Conservation (phyloP, 2,329 filamentous ascomycete genomes). For the Fusarium hostae region DNA sequence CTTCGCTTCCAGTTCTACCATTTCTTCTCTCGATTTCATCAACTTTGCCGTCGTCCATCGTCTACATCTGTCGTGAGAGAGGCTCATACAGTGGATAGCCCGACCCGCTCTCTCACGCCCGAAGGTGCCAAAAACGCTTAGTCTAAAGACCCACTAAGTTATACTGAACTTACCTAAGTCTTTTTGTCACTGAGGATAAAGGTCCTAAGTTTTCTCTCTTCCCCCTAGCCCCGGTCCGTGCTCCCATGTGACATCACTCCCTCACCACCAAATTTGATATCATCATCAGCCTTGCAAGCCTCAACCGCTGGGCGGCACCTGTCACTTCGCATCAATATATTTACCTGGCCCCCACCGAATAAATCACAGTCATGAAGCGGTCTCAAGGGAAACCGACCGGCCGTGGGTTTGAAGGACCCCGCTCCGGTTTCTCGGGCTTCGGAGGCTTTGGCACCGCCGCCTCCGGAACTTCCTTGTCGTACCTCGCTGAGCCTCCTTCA, state of each 20-base stretch:
- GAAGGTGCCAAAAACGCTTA: not conserved
- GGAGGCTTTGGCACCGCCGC: conserved; percentile 52
- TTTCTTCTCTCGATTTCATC: not conserved
- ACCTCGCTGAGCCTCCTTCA: conserved; percentile 86
- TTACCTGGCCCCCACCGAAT: not conserved
- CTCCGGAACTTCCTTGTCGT: conserved; percentile 73
- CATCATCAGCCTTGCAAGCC: conserved; percentile 36
- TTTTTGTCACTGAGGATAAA: not conserved
- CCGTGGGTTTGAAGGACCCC: conserved; percentile 42
- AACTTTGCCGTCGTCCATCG: not conserved
- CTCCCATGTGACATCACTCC: conserved; percentile 46
- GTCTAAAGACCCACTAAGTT: not conserved
- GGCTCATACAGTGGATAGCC: conserved; percentile 17
- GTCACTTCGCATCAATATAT: not conserved
- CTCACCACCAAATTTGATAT: conserved; percentile 40
- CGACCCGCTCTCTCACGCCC: conserved; percentile 14
- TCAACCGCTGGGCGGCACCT: conserved; percentile 21
- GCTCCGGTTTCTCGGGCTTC: conserved; percentile 40
- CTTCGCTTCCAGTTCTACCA: not conserved
- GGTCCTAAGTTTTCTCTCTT: not conserved
- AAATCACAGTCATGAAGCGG: conserved; percentile 44
- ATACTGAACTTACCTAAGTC: fast-evolving
- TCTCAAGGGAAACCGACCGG: conserved; percentile 43
- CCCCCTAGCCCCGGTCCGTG: conserved; percentile 23
- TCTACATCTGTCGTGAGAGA: not conserved